Evolutionary conservation across 345 rosid species (phyloP).

Genomic region (Noccaea bulbosa): DNA sequence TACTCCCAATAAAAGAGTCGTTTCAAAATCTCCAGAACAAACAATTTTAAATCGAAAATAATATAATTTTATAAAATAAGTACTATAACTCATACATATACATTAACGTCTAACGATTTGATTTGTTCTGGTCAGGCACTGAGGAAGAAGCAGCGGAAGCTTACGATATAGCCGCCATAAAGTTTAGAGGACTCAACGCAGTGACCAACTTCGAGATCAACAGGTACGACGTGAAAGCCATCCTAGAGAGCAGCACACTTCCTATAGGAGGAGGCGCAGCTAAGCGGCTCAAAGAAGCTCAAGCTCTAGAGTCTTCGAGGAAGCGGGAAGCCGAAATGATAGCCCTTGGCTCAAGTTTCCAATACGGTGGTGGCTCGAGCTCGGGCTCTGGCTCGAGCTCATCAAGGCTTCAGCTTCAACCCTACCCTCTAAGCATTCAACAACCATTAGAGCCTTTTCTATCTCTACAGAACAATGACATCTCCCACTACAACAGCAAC

Average conservation of each 20-base stretch:
- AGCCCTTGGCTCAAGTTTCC: slow-evolving; percentile 73
- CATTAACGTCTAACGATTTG: slow-evolving; percentile 1
- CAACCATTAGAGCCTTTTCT: slow-evolving; percentile 67
- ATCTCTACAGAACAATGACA: slow-evolving; percentile 73
- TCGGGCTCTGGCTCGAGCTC: slow-evolving; percentile 54
- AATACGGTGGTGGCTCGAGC: slow-evolving; percentile 54
- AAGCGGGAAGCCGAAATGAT: slow-evolving; percentile 85
- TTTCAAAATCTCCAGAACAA: background rate
- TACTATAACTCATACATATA: background rate
- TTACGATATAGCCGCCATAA: slow-evolving; percentile 95
- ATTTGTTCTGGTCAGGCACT: slow-evolving; percentile 54
- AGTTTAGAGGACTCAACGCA: slow-evolving; percentile 89
- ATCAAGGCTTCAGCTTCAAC: slow-evolving; percentile 59
- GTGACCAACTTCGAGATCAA: slow-evolving; percentile 99
- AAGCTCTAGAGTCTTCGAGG: slow-evolving; percentile 82
- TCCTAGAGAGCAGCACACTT: slow-evolving; percentile 87
- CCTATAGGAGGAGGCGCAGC: slow-evolving; percentile 99
- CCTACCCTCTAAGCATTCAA: slow-evolving; percentile 71
- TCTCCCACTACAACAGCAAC: slow-evolving; percentile 57
- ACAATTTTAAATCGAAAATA: background rate
- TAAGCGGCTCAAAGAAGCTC: slow-evolving; percentile 92
- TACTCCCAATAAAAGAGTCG: too few species aligned
- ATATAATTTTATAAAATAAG: background rate
- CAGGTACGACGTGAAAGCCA: slow-evolving; percentile 91
- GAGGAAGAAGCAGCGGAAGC: slow-evolving; percentile 99